Base-by-base conservation (phyloP, 177 flowering plant genomes). In the Tripterygium wilfordii region DNA sequence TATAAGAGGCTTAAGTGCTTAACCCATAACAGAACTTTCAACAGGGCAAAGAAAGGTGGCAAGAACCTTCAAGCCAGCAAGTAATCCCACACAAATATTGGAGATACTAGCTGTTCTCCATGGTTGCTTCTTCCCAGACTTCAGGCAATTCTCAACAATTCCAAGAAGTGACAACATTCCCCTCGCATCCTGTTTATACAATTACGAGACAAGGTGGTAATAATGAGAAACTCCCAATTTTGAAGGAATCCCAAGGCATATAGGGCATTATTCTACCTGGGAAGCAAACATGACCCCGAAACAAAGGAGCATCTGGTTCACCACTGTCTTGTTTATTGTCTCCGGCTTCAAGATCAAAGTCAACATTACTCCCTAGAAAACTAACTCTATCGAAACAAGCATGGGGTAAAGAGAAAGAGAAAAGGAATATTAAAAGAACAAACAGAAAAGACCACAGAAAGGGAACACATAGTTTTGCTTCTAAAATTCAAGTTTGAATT, bases 221-320 rank as follows among this genome's bases (percentile, higher is more conserved):
- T 32, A 14, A 44, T 25, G 13, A 6, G 22, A 8, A 33, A n/a
- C 8, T 2, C 20, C 15, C 28, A n/a, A 23, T 8, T 16, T 10
- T 3, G 0, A 36, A 17, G n/a, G n/a, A n/a, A 45, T n/a, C 1
- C 21, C 13, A 51, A 22, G 14, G 6, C 3, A 49, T 26, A 23
- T 4, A 24, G 19, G 0, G 45, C 18, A 31, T 17, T 54, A 49
- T 49, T 52, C 10, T 53, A 86, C 99, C 85, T 86, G 84, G 63
- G 78, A 65, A 43, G 99, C 94, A 78, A 92, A 88, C 53, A 86
- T 71, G 42, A 68, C 58, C 29, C 97, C 97, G 52, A 86, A 84
- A 68, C 88, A 84, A 15, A 82, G 80, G 17, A 92, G 85, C 97
- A 73, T 89, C 70, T 92, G 95, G 67, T 92, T 92, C 56, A 89